Conservation (phyloP, 2,329 filamentous ascomycete genomes). For the Trichoderma afroharzianum region DNA sequence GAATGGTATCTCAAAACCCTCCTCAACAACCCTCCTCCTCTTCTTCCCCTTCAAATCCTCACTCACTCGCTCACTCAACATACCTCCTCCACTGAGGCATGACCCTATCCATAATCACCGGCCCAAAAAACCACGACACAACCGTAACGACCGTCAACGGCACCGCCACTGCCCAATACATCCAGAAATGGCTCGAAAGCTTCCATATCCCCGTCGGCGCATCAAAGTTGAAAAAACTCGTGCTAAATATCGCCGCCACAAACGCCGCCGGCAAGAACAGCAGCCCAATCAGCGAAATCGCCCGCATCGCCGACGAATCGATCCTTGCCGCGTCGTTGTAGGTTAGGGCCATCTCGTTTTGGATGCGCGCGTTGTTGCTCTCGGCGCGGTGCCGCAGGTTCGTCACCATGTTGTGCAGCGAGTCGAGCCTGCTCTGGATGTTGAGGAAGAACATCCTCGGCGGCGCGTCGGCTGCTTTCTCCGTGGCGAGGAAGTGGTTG, state of each 20-base stretch:
- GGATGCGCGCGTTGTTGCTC: conserved; percentile 43
- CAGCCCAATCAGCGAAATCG: conserved; percentile 46
- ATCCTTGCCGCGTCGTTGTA: conserved; percentile 42
- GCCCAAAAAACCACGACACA: conserved; percentile 22
- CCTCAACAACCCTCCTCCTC: no score
- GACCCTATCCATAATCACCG: neutral
- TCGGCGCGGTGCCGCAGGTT: conserved; percentile 35
- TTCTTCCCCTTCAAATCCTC: no score
- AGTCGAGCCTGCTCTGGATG: conserved; percentile 32
- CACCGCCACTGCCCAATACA: conserved; percentile 34
- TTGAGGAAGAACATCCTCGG: conserved; percentile 15
- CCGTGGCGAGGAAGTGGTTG: conserved; percentile 13
- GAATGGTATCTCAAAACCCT: neutral
- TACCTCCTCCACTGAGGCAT: neutral
- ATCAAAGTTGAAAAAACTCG: conserved; percentile 39
- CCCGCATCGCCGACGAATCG: conserved; percentile 51
- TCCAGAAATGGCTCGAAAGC: conserved; percentile 33
- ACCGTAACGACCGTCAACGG: conserved; percentile 27
- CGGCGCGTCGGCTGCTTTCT: neutral
- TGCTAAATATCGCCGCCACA: conserved; percentile 46
- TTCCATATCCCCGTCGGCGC: conserved; percentile 26
- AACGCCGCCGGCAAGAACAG: conserved; percentile 51
- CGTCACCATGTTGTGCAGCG: conserved; percentile 31
- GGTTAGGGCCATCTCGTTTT: conserved; percentile 53
- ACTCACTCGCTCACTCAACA: neutral